Percentiles rank a stretch among this genome's conserved stretches.
These are phyloP conservation scores for Galium porrigens DNA, from an alignment of 305 asterid genomes.

Conservation along the genomic window DNA sequence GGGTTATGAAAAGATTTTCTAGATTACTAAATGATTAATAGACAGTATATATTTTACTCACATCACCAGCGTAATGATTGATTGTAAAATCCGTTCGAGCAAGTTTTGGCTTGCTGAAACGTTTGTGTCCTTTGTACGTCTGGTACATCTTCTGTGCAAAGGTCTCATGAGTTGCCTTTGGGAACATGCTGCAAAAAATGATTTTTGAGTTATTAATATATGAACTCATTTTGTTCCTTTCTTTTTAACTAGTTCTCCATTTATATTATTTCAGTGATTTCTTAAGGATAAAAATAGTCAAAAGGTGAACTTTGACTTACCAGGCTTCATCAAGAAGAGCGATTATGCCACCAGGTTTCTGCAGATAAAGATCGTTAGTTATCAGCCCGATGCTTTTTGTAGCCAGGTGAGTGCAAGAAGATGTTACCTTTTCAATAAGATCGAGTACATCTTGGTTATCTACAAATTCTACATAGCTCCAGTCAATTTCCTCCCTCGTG, in stretches of 20 bases:
- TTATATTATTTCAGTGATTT: constrained; percentile 2
- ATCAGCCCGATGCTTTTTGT: constrained; percentile 15
- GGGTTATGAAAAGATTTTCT: constrained; percentile 15
- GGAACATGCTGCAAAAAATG: constrained; percentile 77
- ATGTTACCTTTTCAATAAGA: constrained; percentile 70
- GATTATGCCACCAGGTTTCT: constrained; percentile 97
- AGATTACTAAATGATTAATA: constrained; percentile 12
- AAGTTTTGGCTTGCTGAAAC: constrained; percentile 94
- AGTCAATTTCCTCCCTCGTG: constrained; percentile 76
- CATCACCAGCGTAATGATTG: constrained; percentile 96
- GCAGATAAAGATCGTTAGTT: constrained; percentile 28
- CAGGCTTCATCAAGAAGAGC: constrained; percentile 99
- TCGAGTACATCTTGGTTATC: constrained; percentile 91
- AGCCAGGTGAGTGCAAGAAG: constrained; percentile 14
- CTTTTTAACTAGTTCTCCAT: neutral
- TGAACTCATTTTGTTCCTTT: neutral
- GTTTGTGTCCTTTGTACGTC: constrained; percentile 72
- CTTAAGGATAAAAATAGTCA: neutral
- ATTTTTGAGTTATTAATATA: constrained; percentile 16
- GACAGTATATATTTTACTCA: constrained; percentile 23
- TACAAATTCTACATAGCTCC: constrained; percentile 89
- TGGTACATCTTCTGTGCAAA: constrained; percentile 96
- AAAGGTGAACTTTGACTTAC: constrained; percentile 31
- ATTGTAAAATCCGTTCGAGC: constrained; percentile 77
- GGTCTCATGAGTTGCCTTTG: constrained; percentile 92